These are phyloP conservation scores for Crithidia bombi DNA, from an alignment of 208 protist species.

Conservation along the genomic window DNA sequence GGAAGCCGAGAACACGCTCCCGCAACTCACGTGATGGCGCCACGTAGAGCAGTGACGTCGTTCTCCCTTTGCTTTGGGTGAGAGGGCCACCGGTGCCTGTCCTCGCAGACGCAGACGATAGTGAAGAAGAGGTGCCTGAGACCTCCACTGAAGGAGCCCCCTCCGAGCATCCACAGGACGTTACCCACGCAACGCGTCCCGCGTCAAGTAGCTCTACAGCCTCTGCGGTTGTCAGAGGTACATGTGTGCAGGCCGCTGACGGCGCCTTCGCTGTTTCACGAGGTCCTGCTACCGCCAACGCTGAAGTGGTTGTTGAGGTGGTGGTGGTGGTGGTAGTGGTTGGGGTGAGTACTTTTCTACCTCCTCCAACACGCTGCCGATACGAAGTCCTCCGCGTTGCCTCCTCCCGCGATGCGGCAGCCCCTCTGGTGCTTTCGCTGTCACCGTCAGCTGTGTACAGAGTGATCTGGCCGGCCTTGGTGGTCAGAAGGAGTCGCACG, in stretches of 20 bases:
- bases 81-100: background rate
- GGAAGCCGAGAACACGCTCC: constrained; percentile 29
- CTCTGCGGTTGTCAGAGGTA: constrained; percentile 8
- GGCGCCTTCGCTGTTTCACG: too few relatives aligned
- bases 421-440: background rate
- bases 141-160: background rate
- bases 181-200: constrained; percentile 6
- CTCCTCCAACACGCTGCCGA: background rate
- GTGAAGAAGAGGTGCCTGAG: background rate
- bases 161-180: background rate
- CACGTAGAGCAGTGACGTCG: background rate
- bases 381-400: background rate
- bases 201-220: constrained; percentile 20
- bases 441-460: background rate
- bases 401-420: background rate
- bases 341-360: background rate
- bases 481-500: constrained; percentile 41
- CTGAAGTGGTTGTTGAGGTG: too few relatives aligned
- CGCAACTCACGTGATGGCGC: constrained; percentile 23
- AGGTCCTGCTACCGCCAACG: too few relatives aligned
- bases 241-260: background rate
- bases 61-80: background rate
- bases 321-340: background rate
- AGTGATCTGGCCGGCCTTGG: constrained; percentile 8
- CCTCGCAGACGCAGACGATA: too few relatives aligned